A percentile compares a stretch with the other conserved stretches of the same genome.
phyloP scores from a whole-genome alignment of 495 filamentous ascomycete species.

The Penicillium manginii region DNA sequence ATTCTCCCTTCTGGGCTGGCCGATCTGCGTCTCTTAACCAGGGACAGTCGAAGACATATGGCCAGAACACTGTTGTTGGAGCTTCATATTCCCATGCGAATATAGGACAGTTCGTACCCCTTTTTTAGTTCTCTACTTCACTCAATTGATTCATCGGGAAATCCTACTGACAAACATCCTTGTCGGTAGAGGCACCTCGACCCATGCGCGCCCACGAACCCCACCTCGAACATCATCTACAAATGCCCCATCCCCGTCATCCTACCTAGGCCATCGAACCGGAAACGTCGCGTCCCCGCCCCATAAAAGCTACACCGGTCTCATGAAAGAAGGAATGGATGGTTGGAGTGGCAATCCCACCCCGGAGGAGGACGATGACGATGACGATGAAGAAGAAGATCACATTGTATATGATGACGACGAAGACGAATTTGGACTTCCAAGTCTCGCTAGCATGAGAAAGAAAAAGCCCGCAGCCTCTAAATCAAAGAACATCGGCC shows the following conservation, averaged over 20 bases:
- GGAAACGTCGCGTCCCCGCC: slow-evolving; percentile 62
- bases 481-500: slow-evolving; percentile 48
- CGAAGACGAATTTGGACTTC: slow-evolving; percentile 92
- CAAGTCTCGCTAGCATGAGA: slow-evolving; percentile 86
- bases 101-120: slow-evolving; percentile 80
- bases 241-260: slow-evolving; percentile 44
- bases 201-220: slow-evolving; percentile 62
- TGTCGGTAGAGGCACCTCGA: slow-evolving; percentile 52
- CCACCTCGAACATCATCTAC: slow-evolving; percentile 56
- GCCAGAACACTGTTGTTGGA: slow-evolving; percentile 82
- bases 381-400: slow-evolving; percentile 62
- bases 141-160: not conserved
- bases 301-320: slow-evolving; percentile 71
- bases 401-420: slow-evolving; percentile 81
- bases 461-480: slow-evolving; percentile 59
- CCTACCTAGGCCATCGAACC: slow-evolving; percentile 57
- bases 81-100: slow-evolving; percentile 96
- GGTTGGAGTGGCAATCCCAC: slow-evolving; percentile 71
- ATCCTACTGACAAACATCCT: slow-evolving; percentile 27
- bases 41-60: slow-evolving; percentile 55
- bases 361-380: slow-evolving; percentile 49
- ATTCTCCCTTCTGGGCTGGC: slow-evolving; percentile 89
- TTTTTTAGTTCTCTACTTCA: not conserved
- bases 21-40: slow-evolving; percentile 47
- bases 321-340: slow-evolving; percentile 73